A percentile compares a stretch with the other conserved stretches of the same genome.
These are phyloP conservation scores for Kodamaea arcana DNA, from an alignment of 1,139 yeast species.

Conservation along the genomic window DNA sequence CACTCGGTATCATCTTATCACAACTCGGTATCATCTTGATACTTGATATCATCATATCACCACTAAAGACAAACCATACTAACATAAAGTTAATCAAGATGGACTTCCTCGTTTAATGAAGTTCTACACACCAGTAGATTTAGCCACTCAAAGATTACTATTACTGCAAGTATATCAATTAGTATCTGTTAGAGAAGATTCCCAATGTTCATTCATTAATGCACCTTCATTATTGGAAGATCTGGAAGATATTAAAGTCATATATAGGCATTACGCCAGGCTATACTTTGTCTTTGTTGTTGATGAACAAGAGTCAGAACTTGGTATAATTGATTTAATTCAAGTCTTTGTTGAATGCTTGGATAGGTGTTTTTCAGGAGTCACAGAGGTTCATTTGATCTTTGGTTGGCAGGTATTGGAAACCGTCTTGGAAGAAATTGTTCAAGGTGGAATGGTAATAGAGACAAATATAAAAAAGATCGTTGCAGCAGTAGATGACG, in stretches of 20 bases:
- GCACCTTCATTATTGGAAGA: slow-evolving; percentile 75
- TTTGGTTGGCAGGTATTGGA: slow-evolving; percentile 97
- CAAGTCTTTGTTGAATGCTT: slow-evolving; percentile 96
- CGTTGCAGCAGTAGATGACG: slow-evolving; percentile 73
- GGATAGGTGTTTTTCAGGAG: slow-evolving; percentile 89
- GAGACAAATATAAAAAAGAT: slow-evolving; percentile 83
- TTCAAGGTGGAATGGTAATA: slow-evolving; percentile 98
- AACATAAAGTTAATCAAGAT: slow-evolving; percentile 66
- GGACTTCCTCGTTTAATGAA: slow-evolving; percentile 91
- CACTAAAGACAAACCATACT: slow-evolving; percentile 11
- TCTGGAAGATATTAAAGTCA: slow-evolving; percentile 77
- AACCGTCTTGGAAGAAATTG: slow-evolving; percentile 85
- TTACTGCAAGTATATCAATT: slow-evolving; percentile 73
- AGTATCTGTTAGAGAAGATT: slow-evolving; percentile 62
- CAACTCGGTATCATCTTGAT: no score
- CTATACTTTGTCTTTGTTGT: slow-evolving; percentile 91
- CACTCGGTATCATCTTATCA: no score
- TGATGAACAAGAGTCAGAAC: slow-evolving; percentile 91
- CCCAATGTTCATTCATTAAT: slow-evolving; percentile 76
- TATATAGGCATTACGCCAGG: slow-evolving; percentile 92
- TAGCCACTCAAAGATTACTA: slow-evolving; percentile 67
- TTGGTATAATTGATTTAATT: slow-evolving; percentile 88
- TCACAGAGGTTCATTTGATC: slow-evolving; percentile 90
- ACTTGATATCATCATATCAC: slow-evolving; percentile 3
- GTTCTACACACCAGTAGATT: slow-evolving; percentile 87